phyloP scores from a whole-genome alignment of 2,329 filamentous ascomycete species.

The Graphilbum ipis-grandicollis region DNA sequence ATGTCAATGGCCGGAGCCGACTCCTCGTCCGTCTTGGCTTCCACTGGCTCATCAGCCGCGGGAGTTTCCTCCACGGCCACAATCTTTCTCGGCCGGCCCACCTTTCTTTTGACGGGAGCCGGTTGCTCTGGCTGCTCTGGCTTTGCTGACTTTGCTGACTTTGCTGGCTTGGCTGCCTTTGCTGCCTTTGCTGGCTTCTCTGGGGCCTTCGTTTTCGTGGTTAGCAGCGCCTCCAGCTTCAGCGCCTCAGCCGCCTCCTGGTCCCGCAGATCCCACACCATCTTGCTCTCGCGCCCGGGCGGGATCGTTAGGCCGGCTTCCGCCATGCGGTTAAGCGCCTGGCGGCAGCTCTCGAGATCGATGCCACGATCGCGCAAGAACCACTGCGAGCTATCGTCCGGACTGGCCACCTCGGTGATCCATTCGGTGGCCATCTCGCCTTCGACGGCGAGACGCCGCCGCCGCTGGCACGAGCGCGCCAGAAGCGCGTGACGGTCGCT shows the following conservation, averaged over 20 bases:
- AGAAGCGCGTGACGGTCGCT: slow-evolving; percentile 41
- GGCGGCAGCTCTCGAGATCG: slow-evolving; percentile 25
- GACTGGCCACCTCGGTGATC: slow-evolving; percentile 33
- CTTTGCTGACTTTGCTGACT: too few species aligned
- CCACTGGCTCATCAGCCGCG: too few species aligned
- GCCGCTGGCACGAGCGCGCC: slow-evolving; percentile 37
- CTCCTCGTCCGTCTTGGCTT: too few species aligned
- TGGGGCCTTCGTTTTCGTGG: not conserved
- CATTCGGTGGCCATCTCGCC: slow-evolving; percentile 43
- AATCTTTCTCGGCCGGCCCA: too few species aligned
- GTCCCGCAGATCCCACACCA: slow-evolving; percentile 13
- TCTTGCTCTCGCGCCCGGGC: slow-evolving; percentile 21
- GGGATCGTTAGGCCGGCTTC: slow-evolving; percentile 24
- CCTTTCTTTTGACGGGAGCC: not conserved
- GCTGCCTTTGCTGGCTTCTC: not conserved
- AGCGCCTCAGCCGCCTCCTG: slow-evolving; percentile 4
- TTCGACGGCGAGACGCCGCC: slow-evolving; percentile 40
- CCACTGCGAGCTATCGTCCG: slow-evolving; percentile 9
- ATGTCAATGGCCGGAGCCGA: too few species aligned
- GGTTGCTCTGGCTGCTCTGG: too few species aligned
- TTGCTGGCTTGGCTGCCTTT: too few species aligned
- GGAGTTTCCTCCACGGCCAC: too few species aligned
- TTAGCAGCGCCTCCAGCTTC: too few species aligned
- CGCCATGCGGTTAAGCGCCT: slow-evolving; percentile 28
- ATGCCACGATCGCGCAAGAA: slow-evolving; percentile 27